Conservation (phyloP, 2,329 filamentous ascomycete genomes). For the Fusarium falciforme region DNA sequence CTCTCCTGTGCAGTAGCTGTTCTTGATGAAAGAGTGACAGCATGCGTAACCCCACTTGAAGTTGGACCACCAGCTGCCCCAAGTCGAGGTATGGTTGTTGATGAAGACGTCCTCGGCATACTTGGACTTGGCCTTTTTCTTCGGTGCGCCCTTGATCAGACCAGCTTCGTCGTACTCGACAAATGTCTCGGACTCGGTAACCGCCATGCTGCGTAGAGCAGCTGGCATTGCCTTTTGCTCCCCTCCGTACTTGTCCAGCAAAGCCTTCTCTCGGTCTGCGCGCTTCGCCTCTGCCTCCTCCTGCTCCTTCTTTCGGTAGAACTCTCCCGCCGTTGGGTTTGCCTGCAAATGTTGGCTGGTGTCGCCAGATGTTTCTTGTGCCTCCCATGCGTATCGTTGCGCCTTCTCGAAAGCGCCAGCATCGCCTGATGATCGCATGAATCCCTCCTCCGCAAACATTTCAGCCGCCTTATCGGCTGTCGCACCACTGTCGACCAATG, state of each 20-base stretch:
- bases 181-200: conserved; percentile 86
- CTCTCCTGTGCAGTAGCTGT: conserved; percentile 96
- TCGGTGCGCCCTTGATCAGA: conserved; percentile 86
- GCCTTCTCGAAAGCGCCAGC: conserved; percentile 92
- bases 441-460: conserved; percentile 92
- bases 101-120: conserved; percentile 88
- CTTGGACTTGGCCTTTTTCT: conserved; percentile 83
- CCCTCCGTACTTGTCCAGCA: conserved; percentile 86
- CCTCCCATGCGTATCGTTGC: conserved; percentile 93
- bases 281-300: conserved; percentile 79
- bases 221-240: conserved; percentile 67
- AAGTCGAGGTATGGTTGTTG: conserved; percentile 93
- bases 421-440: conserved; percentile 88
- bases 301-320: conserved; percentile 81
- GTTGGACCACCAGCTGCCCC: conserved; percentile 97
- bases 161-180: conserved; percentile 96
- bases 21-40: conserved; percentile 93
- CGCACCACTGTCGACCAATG: conserved; percentile 87
- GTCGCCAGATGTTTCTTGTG: conserved; percentile 83
- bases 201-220: conserved; percentile 72
- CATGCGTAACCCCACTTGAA: conserved; percentile 98
- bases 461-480: conserved; percentile 83
- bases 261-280: conserved; percentile 73
- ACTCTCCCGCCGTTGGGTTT: conserved; percentile 93
- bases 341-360: conserved; percentile 91